Conservation (phyloP, 441 rosid species). For the Mallotus japonicus region DNA sequence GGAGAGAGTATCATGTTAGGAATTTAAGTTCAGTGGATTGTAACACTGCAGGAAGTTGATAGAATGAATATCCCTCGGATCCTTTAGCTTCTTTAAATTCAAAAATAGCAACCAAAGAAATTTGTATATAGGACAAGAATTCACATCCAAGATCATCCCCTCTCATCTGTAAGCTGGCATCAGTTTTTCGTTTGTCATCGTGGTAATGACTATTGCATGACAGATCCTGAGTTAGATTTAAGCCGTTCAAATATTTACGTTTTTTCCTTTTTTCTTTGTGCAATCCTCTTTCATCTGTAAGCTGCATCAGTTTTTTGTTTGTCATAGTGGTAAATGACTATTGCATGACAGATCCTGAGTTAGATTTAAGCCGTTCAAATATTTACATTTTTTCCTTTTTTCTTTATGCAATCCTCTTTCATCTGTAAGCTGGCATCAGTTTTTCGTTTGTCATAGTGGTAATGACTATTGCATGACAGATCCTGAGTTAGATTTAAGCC, state of each 20-base stretch:
- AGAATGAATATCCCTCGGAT: neutral
- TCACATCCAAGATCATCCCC: neutral
- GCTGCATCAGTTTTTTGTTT: neutral
- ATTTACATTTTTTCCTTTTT: neutral
- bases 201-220: too few relatives aligned
- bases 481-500: neutral
- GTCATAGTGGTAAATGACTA: neutral
- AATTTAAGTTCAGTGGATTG: neutral
- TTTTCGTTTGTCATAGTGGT: neutral
- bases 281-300: slow-evolving; percentile 6
- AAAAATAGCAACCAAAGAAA: neutral
- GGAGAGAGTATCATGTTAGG: neutral
- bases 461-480: neutral
- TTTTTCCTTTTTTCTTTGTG: neutral
- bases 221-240: neutral
- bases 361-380: neutral
- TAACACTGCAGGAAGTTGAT: neutral
- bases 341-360: neutral
- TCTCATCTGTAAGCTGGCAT: neutral
- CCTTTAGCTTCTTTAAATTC: neutral
- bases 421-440: neutral
- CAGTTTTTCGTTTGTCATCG: neutral
- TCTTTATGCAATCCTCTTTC: slow-evolving; percentile 12
- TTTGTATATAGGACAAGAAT: neutral
- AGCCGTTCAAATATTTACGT: neutral